These are phyloP conservation scores for Emericellopsis cladophorae DNA, from an alignment of 2,329 filamentous ascomycete species.

Conservation along the genomic window DNA sequence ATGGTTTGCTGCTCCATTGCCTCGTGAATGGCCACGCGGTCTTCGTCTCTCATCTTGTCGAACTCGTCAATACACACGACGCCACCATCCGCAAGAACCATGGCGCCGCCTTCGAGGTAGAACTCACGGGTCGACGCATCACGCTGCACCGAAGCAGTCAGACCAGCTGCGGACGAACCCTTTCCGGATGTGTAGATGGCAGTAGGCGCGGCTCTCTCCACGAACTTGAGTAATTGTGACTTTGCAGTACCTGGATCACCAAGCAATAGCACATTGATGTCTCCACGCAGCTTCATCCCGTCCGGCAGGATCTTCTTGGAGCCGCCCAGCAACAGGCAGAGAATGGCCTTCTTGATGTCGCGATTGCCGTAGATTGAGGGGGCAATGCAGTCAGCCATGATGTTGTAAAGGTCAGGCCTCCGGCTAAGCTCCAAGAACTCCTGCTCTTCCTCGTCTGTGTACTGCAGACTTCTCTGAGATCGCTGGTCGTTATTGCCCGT, in stretches of 20 bases:
- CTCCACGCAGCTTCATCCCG: constrained; percentile 92
- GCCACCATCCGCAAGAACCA: constrained; percentile 94
- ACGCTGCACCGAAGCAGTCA: constrained; percentile 92
- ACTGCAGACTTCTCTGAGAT: constrained; percentile 69
- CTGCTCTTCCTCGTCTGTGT: constrained; percentile 93
- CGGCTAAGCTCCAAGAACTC: constrained; percentile 88
- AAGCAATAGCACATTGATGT: constrained; percentile 93
- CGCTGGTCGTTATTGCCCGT: constrained; percentile 84
- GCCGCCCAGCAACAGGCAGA: constrained; percentile 84
- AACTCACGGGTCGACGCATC: constrained; percentile 90
- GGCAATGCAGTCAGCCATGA: constrained; percentile 85
- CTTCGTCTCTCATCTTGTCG: constrained; percentile 98
- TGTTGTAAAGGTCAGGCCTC: constrained; percentile 79
- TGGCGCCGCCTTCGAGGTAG: constrained; percentile 93
- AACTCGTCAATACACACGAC: constrained; percentile 99
- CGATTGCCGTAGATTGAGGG: constrained; percentile 94
- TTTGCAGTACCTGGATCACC: constrained; percentile 98
- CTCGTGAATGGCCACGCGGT: constrained; percentile 95
- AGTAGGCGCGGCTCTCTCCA: constrained; percentile 90
- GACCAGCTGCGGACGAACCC: constrained; percentile 90
- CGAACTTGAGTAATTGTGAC: constrained; percentile 93
- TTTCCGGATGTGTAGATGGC: constrained; percentile 98
- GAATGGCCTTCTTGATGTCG: constrained; percentile 95
- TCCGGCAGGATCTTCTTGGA: constrained; percentile 97
- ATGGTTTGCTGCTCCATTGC: constrained; percentile 99